Conservation (phyloP, 2,329 filamentous ascomycete genomes). For the Mariannaea sp. region DNA sequence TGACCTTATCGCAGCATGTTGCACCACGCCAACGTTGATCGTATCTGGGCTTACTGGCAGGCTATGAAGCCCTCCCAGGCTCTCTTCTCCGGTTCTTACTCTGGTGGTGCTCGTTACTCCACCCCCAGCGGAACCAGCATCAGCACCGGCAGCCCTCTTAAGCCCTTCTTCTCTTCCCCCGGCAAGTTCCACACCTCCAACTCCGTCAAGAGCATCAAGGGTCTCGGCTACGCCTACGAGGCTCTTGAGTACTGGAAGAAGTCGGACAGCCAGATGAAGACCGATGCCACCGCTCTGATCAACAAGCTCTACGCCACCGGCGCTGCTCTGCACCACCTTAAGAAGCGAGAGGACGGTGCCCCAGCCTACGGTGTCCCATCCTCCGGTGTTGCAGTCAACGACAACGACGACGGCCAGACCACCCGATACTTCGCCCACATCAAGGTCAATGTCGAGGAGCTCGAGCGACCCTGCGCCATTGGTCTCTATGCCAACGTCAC, state of each 20-base stretch:
- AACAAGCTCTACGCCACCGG: constrained; percentile 41
- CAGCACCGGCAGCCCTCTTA: constrained; percentile 50
- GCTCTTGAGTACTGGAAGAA: constrained; percentile 46
- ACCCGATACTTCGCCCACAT: constrained; percentile 45
- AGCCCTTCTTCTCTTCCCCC: constrained; percentile 53
- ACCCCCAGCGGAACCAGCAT: constrained; percentile 48
- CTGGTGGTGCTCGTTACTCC: constrained; percentile 45
- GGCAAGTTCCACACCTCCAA: constrained; percentile 50
- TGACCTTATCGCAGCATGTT: constrained; percentile 42
- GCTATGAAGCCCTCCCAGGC: constrained; percentile 46
- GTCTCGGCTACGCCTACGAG: constrained; percentile 47
- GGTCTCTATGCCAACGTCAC: constrained; percentile 42
- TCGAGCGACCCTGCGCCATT: constrained; percentile 44
- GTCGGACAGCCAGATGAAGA: constrained; percentile 37
- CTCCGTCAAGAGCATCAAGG: constrained; percentile 40
- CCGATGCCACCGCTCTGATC: constrained; percentile 41
- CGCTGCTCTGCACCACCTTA: background rate
- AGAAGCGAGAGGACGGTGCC: constrained; percentile 22
- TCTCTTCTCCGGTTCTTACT: constrained; percentile 44
- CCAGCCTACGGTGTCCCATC: no score
- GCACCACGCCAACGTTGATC: constrained; percentile 64
- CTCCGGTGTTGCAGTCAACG: no score
- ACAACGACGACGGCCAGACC: constrained; percentile 23
- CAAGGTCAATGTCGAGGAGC: constrained; percentile 41
- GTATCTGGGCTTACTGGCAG: constrained; percentile 63